Conservation (phyloP, 2,329 filamentous ascomycete genomes). For the Colletotrichum gigasporum region DNA sequence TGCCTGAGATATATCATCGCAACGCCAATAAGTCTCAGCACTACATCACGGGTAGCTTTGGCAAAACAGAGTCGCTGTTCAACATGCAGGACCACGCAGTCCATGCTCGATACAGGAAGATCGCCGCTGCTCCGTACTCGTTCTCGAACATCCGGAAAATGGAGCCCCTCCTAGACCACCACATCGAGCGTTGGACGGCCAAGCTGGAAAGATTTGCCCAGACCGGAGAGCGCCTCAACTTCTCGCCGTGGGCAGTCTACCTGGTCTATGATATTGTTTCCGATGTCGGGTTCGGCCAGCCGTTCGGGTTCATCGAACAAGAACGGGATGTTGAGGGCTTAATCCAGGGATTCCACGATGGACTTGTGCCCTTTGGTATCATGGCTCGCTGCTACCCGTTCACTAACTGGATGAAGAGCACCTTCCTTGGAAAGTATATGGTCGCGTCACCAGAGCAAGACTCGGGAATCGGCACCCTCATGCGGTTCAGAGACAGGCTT, state of each 20-base stretch:
- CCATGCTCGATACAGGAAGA: constrained; percentile 63
- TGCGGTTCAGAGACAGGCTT: constrained; percentile 65
- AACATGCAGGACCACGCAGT: constrained; percentile 63
- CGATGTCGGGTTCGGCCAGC: constrained; percentile 63
- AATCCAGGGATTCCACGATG: constrained; percentile 64
- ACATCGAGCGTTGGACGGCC: constrained; percentile 59
- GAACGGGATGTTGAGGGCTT: constrained; percentile 62
- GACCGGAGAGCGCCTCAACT: constrained; percentile 58
- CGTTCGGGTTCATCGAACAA: constrained; percentile 64
- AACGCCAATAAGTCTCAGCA: constrained; percentile 66
- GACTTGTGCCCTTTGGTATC: constrained; percentile 59
- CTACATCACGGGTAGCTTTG: constrained; percentile 67
- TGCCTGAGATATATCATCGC: constrained; percentile 65
- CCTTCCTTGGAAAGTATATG: constrained; percentile 59
- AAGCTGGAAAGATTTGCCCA: constrained; percentile 59
- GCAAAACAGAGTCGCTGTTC: constrained; percentile 63
- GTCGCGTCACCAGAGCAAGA: constrained; percentile 62
- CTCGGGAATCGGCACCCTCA: constrained; percentile 63
- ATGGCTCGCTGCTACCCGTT: constrained; percentile 63
- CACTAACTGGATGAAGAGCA: constrained; percentile 63
- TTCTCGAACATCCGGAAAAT: constrained; percentile 67
- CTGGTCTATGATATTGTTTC: constrained; percentile 68
- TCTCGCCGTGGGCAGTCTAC: constrained; percentile 63
- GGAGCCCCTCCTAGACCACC: constrained; percentile 63
- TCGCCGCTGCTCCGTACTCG: constrained; percentile 63